Evolutionary conservation across 1,284 basidiomycete genomes (phyloP).

Genomic region (Apiotrichum montevideense): DNA sequence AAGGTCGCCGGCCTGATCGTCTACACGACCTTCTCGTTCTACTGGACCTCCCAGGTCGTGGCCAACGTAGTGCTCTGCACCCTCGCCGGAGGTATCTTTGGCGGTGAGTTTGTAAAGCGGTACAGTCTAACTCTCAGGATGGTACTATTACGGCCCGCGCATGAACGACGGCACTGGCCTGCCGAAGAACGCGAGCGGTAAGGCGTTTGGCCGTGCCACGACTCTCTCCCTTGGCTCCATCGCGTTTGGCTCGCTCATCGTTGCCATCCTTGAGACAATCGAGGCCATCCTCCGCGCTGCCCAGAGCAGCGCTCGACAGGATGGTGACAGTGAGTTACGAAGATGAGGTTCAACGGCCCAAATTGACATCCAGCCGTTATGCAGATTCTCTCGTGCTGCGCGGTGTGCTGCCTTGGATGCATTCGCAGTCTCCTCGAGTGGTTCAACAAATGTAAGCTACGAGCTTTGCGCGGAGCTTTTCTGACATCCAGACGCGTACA

Average conservation of each 20-base stretch:
- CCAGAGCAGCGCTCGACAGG: slow-evolving; percentile 61
- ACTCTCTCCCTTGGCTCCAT: slow-evolving; percentile 82
- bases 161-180: slow-evolving; percentile 28
- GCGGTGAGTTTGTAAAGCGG: slow-evolving; percentile 45
- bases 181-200: slow-evolving; percentile 65
- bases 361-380: slow-evolving; percentile 54
- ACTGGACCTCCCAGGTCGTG: slow-evolving; percentile 70
- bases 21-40: slow-evolving; percentile 71
- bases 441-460: slow-evolving; percentile 58
- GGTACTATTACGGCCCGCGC: slow-evolving; percentile 46
- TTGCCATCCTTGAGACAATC: slow-evolving; percentile 74
- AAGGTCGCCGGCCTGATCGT: slow-evolving; percentile 66
- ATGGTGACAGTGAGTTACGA: slow-evolving; percentile 62
- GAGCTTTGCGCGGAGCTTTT: background rate
- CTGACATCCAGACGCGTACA: slow-evolving; percentile 30
- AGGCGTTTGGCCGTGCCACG: slow-evolving; percentile 70
- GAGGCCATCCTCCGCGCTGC: slow-evolving; percentile 61
- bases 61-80: slow-evolving; percentile 73
- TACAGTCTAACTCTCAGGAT: slow-evolving; percentile 35
- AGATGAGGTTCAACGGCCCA: background rate
- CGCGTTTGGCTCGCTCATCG: slow-evolving; percentile 81
- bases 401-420: slow-evolving; percentile 70
- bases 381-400: slow-evolving; percentile 64
- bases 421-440: slow-evolving; percentile 67
- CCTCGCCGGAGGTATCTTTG: slow-evolving; percentile 65